Base-by-base conservation (phyloP, 495 filamentous ascomycete species). In the Xylaria telfairii region DNA sequence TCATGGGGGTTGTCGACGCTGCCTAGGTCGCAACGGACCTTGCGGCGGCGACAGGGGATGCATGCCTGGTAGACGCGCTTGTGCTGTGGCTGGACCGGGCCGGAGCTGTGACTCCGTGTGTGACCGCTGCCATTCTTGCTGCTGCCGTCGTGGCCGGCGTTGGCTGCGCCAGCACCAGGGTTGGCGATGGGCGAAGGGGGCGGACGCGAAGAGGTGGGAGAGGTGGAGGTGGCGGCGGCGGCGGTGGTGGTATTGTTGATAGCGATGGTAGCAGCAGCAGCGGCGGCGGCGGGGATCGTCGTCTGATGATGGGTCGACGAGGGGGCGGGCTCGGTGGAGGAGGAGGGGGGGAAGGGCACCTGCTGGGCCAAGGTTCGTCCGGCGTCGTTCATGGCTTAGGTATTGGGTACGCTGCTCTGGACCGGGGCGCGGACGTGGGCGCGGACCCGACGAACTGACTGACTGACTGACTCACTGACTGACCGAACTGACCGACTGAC, bases 1-100 rank as follows among this genome's bases (percentile, higher is more conserved):
- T 95, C 92, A 78, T 94, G 90, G 42, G 96, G 96, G 71, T 95
- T 92, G 81, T 99, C 96, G 75, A 98, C 95, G 81, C 92, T 94
- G 68, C 95, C 95, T 56, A 97, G 85, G 78, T 98, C 95, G 81
- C 95, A 98, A 70, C 94, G 93, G 44, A 97, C 95, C 81, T 97
- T 98, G 74, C 95, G 89, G 62, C 91, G 91, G 26, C 95, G 90
- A 78, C 95, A 97, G 10, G 94, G 94, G 76, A 97, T 96, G 81
- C 94, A 97, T 49, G 92, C 92, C 81, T 94, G 92, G 75, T 94
- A 94, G 65, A 91, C 91, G 68, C 91, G 89, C 73, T 91, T 90
- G 80, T 93, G 91, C 75, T 89, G 88, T 65, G 77, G 62, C 65
- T 63, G 67, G 5, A 15, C 3, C 37, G 68, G 65, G 26, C 68